A percentile compares a stretch with the other conserved stretches of the same genome.
These are phyloP conservation scores for Jamesozyma rosinii DNA, from an alignment of 805 yeast species.

Conservation along the genomic window DNA sequence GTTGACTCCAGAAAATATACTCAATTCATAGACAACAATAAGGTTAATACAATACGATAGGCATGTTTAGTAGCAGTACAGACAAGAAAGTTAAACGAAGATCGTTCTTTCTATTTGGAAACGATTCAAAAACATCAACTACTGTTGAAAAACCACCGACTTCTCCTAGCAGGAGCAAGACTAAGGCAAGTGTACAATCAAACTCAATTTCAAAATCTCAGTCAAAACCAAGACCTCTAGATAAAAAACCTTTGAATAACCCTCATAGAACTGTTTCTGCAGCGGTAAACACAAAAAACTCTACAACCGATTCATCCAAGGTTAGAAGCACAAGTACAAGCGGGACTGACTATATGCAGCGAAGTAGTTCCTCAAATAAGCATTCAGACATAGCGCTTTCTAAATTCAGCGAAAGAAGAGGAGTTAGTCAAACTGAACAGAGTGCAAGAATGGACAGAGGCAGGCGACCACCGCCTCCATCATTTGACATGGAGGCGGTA, in stretches of 20 bases:
- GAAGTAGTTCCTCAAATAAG: no score
- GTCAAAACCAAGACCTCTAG: background rate
- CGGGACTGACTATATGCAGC: slow-evolving; percentile 3
- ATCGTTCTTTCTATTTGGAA: slow-evolving; percentile 19
- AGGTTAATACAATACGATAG: background rate
- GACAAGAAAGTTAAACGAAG: slow-evolving; percentile 11
- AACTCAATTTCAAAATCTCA: background rate
- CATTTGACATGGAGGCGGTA: slow-evolving; percentile 13
- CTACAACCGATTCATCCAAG: background rate
- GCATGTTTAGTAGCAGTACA: slow-evolving; percentile 13
- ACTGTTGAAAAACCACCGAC: background rate
- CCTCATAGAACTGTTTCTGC: background rate
- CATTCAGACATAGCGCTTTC: no score
- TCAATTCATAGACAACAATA: background rate
- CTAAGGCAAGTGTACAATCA: background rate
- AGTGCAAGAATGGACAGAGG: background rate
- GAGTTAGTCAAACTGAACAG: no score
- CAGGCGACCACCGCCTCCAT: slow-evolving; percentile 21
- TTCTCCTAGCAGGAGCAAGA: background rate
- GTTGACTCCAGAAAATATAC: background rate
- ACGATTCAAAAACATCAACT: slow-evolving; percentile 9
- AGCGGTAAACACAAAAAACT: background rate
- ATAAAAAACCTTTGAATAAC: background rate
- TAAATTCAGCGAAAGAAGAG: no score
- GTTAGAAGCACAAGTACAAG: background rate